Percentiles rank a stretch among this genome's conserved stretches.
Evolutionary conservation across 2,329 filamentous ascomycete genomes (phyloP).

Genomic region (Macrophomina phaseolina): DNA sequence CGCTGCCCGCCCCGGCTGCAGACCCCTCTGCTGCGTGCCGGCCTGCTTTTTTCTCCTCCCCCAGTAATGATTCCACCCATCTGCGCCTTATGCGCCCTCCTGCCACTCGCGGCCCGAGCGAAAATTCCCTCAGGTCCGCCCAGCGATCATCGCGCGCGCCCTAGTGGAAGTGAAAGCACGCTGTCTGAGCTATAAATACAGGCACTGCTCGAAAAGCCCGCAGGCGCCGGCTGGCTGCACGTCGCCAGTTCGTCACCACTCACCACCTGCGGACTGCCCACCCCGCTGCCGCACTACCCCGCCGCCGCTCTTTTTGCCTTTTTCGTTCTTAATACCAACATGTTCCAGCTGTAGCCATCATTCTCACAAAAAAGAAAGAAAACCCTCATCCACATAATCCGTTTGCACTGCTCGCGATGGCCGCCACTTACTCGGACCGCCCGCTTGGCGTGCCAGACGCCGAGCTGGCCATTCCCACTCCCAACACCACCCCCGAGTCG

Average conservation of each 20-base stretch:
- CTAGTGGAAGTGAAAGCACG: background rate
- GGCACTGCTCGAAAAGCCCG: conserved; percentile 16
- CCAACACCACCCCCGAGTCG: conserved; percentile 14
- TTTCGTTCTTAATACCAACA: conserved; percentile 30
- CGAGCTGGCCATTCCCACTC: conserved; percentile 17
- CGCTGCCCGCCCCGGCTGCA: conserved; percentile 13
- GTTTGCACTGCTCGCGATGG: conserved; percentile 2
- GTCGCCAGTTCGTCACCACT: conserved; percentile 15
- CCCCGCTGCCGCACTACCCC: conserved; percentile 9
- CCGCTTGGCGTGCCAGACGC: conserved; percentile 16
- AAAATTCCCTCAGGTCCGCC: conserved; percentile 20
- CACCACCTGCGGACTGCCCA: conserved; percentile 3
- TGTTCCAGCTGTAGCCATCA: conserved; percentile 42
- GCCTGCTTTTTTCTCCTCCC: background rate
- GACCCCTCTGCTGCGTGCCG: background rate
- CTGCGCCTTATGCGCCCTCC: background rate
- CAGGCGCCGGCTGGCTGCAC: conserved; percentile 15
- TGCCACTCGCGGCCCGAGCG: background rate
- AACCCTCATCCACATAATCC: background rate
- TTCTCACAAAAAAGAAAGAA: background rate
- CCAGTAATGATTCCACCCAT: conserved; percentile 1
- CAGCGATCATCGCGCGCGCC: background rate
- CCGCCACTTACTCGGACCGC: conserved; percentile 25
- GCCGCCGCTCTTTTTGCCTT: conserved; percentile 9
- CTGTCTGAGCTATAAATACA: conserved; percentile 17